Evolutionary conservation across 805 yeast species (phyloP), one percentile per base, ranked within the genome.

Genomic region (Hanseniaspora lindneri): DNA sequence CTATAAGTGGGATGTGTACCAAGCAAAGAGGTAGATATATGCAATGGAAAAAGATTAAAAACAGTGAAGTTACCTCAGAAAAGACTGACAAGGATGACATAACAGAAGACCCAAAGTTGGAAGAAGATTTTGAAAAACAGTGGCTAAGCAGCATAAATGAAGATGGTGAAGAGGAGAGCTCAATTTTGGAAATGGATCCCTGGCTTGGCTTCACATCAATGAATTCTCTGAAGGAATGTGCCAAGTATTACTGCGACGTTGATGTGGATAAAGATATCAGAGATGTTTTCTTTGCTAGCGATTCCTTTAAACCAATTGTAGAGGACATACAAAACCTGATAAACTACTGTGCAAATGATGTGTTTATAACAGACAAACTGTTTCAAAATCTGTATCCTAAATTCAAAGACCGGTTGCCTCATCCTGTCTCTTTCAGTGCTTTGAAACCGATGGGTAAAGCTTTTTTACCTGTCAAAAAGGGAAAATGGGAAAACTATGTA

Each of bases 381-480:
- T 79, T 80, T 54, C 67, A 71, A 51, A 76, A 76, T 51, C 74
- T 87, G 0, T 75, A 79, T 28, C 96, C 95, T 1, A 65, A 67
- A 30, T 92, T 84, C 58, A 61, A 74, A 24, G 57, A 67, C 28
- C 73, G 76, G 44, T 77, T 88, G 39, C 95, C 98, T 0, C 98
- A 92, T 63, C 96, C 98, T 0, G 94, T 89, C 2, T 83, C 94
- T 14, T 82, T 88, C 66, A 88, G 92, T 0, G 96, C 95, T 2
- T 66, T 92, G 39, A 71, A 81, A 54, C 80, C 77, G 49, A 67
- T 92, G 58, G 79, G 87, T 9, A 72, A 80, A 19, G 74, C 83
- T 39, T 75, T 88, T 42, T 65, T 94, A 35, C 95, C 99, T 1
- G 80, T 94, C 0, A 76, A 82, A 16, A 61, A 60, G 19, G 62